phyloP scores from a whole-genome alignment of 2,329 filamentous ascomycete species.

The Zalaria obscura region DNA sequence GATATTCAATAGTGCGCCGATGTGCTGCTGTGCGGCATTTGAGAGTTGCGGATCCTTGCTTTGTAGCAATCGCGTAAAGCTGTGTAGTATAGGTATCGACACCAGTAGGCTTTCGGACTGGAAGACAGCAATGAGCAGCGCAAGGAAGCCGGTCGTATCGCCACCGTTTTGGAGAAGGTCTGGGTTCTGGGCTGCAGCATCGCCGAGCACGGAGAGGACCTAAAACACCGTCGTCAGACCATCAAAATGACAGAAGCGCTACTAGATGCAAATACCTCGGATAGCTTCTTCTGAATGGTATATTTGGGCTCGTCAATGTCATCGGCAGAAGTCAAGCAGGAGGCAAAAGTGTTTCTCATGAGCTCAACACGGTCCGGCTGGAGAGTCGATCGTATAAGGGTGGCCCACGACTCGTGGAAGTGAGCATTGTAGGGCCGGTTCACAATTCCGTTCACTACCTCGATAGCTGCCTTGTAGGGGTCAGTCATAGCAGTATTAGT shows the following conservation, averaged over 20 bases:
- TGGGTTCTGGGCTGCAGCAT: slow-evolving; percentile 69
- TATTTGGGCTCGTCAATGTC: slow-evolving; percentile 89
- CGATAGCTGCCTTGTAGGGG: slow-evolving; percentile 38
- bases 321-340: slow-evolving; percentile 30
- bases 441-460: slow-evolving; percentile 22
- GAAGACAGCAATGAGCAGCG: slow-evolving; percentile 64
- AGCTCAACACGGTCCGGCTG: slow-evolving; percentile 15
- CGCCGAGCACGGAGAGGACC: slow-evolving; percentile 74
- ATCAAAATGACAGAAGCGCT: background rate
- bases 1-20: slow-evolving; percentile 65
- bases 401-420: slow-evolving; percentile 42
- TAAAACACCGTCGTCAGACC: slow-evolving; percentile 19
- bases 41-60: slow-evolving; percentile 56
- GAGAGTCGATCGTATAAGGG: slow-evolving; percentile 14
- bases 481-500: slow-evolving; percentile 8
- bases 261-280: slow-evolving; percentile 50
- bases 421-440: slow-evolving; percentile 43
- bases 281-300: slow-evolving; percentile 81
- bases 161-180: slow-evolving; percentile 45
- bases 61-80: slow-evolving; percentile 72
- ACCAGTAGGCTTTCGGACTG: slow-evolving; percentile 80
- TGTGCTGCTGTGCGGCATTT: slow-evolving; percentile 44
- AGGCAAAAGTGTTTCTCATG: slow-evolving; percentile 16
- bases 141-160: slow-evolving; percentile 62
- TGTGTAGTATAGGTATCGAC: slow-evolving; percentile 82